Evolutionary conservation across 352 stramenopile species (phyloP).

Genomic region (Thraustochytrium striatum): DNA sequence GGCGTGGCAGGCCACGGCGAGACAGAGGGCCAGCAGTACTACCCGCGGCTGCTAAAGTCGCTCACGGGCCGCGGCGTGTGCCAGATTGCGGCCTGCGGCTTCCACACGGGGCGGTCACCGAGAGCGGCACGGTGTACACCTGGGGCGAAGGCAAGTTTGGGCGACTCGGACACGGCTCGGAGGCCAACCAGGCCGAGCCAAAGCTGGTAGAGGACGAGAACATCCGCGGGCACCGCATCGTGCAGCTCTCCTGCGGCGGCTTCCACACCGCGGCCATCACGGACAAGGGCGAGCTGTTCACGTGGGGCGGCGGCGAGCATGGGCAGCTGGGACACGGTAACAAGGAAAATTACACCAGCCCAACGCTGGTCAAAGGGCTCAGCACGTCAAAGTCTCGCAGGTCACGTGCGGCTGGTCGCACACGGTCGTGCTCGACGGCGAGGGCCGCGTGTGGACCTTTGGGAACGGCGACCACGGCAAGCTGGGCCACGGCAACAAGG

Average conservation of each 20-base stretch:
- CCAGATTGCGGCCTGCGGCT: constrained; percentile 53
- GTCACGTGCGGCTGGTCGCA: constrained; percentile 94
- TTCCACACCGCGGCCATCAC: constrained; percentile 53
- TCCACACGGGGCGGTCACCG: constrained; percentile 58
- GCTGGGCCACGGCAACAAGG: constrained; percentile 84
- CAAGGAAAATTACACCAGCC: constrained; percentile 65
- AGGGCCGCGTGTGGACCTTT: constrained; percentile 85
- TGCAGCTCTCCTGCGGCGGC: constrained; percentile 52
- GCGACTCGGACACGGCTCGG: constrained; percentile 55
- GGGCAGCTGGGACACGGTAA: constrained; percentile 82
- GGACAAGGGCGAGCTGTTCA: constrained; percentile 80
- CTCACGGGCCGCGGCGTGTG: constrained; percentile 62
- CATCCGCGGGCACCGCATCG: constrained; percentile 15
- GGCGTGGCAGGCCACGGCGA: constrained; percentile 87
- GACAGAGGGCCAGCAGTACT: constrained; percentile 89
- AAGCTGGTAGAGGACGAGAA: constrained; percentile 36
- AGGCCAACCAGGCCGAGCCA: constrained; percentile 26
- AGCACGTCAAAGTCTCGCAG: constrained; percentile 81
- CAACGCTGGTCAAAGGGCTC: constrained; percentile 65
- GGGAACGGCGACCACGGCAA: constrained; percentile 87
- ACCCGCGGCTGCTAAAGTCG: constrained; percentile 79
- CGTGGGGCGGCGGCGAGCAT: constrained; percentile 84
- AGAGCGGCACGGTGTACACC: constrained; percentile 58
- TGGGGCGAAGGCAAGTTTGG: constrained; percentile 60
- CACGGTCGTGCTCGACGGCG: constrained; percentile 83